Percentiles rank a stretch among this genome's conserved stretches.
Evolutionary conservation across 805 yeast species (phyloP).

Genomic region (Saccharomycopsis schoenii): DNA sequence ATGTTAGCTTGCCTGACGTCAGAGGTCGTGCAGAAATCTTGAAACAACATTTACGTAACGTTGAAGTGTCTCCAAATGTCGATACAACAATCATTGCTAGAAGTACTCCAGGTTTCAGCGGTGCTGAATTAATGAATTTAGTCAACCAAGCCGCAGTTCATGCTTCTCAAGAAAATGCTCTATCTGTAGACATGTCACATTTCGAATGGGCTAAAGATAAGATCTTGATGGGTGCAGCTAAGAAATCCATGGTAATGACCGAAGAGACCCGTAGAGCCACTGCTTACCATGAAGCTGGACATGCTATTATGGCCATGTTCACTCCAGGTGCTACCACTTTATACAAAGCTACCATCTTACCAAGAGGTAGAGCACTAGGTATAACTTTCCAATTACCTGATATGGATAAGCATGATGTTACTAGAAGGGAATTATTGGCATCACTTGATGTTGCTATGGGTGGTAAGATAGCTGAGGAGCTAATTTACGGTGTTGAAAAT

Average conservation of each 20-base stretch:
- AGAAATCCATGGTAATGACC: slow-evolving; percentile 94
- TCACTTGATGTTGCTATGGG: slow-evolving; percentile 98
- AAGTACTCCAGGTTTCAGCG: slow-evolving; percentile 97
- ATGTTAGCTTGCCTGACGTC: slow-evolving; percentile 94
- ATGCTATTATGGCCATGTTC: slow-evolving; percentile 94
- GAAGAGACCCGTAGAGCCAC: slow-evolving; percentile 90
- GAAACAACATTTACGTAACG: slow-evolving; percentile 83
- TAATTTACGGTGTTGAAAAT: slow-evolving; percentile 81
- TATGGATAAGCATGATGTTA: slow-evolving; percentile 93
- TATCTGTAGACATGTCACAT: slow-evolving; percentile 81
- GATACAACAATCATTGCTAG: slow-evolving; percentile 88
- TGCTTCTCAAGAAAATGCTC: slow-evolving; percentile 88
- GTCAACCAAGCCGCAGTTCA: slow-evolving; percentile 97
- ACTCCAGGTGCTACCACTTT: slow-evolving; percentile 91
- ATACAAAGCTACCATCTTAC: slow-evolving; percentile 93
- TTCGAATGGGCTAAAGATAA: slow-evolving; percentile 99
- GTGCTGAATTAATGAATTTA: slow-evolving; percentile 91
- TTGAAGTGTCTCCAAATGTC: slow-evolving; percentile 75
- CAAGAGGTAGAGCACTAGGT: slow-evolving; percentile 95
- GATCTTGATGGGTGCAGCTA: slow-evolving; percentile 95
- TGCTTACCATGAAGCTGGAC: slow-evolving; percentile 99
- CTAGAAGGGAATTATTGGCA: slow-evolving; percentile 82
- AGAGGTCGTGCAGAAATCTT: slow-evolving; percentile 93
- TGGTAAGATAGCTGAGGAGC: slow-evolving; percentile 94
- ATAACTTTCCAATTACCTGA: slow-evolving; percentile 96